Base-by-base conservation (phyloP, 805 yeast species). In the Maudiozyma bulderi region DNA sequence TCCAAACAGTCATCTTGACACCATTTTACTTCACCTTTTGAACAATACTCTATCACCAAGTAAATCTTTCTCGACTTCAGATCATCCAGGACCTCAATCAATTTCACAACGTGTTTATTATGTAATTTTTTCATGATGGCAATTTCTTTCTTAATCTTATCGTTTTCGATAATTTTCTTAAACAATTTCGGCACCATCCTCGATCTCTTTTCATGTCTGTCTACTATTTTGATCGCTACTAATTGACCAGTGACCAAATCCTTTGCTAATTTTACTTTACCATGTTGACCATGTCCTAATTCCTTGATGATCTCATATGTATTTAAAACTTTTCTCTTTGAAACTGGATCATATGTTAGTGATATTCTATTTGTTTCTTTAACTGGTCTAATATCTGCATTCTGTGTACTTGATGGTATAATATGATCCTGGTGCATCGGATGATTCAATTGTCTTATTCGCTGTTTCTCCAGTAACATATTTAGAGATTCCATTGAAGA, bases 281-380 rank as follows among this genome's bases (percentile, higher is more conserved):
- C 99, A 67, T 93, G 98, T 65, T 91, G 96, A n/a, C 99, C 99
- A 38, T 86, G 76, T 7, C 99, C 99, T 32, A 93, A 73, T 67
- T 91, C 97, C 29, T 76, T 74, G 32, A 89, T 70, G 35, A 93
- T 86, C 65, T 93, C 99, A 63, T 91, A 93, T 0, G 95, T 82
- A 68, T 93, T 93, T 53, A 93, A 73, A 38, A 84, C 81, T 62
- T 90, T 86, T 45, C 95, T 78, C 52, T 84, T 81, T 1, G 84
- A 81, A 3, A 85, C 77, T 0, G 98, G 97, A 64, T 93, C 96
- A 67, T 86, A 89, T 57, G 89, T 96, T 43, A 91, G 76, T 34
- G 77, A 78, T 10, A 93, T 88, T 50, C 78, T 76, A 52, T 78
- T 82, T 1, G 97, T 90, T 64, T 93, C 98, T 59, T 86, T 88